Percentiles rank a stretch among this genome's conserved stretches.
These are phyloP conservation scores for Endocalyx cinctus DNA, from an alignment of 2,329 filamentous ascomycete genomes.

Conservation along the genomic window DNA sequence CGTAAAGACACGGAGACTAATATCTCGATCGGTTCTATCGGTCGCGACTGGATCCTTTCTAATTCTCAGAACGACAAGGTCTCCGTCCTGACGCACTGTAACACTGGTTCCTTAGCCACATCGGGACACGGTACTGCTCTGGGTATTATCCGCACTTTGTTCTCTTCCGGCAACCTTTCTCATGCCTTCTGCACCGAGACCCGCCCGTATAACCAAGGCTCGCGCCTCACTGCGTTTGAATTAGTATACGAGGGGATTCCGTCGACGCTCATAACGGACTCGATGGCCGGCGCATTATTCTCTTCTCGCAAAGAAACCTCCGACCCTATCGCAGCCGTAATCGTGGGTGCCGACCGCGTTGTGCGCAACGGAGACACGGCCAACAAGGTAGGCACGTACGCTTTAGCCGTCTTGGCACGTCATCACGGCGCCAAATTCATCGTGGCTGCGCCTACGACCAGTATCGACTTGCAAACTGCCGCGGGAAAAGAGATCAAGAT, in stretches of 20 bases:
- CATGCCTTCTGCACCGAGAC: constrained; percentile 97
- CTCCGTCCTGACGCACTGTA: constrained; percentile 95
- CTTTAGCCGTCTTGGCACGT: constrained; percentile 82
- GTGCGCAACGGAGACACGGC: constrained; percentile 96
- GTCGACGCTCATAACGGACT: constrained; percentile 88
- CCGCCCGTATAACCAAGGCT: constrained; percentile 95
- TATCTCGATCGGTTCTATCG: constrained; percentile 74
- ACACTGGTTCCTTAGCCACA: constrained; percentile 93
- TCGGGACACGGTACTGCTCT: constrained; percentile 96
- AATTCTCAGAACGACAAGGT: constrained; percentile 49
- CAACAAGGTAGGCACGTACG: constrained; percentile 97
- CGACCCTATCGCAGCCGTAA: constrained; percentile 74
- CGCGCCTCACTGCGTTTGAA: constrained; percentile 90
- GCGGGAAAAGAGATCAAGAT: constrained; percentile 81
- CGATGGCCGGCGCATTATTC: constrained; percentile 89
- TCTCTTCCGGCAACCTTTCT: constrained; percentile 59
- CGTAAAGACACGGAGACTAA: constrained; percentile 85
- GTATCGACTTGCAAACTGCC: constrained; percentile 78
- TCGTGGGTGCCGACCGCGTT: constrained; percentile 92
- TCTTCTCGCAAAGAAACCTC: constrained; percentile 53
- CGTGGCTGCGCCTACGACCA: constrained; percentile 90
- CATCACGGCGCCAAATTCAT: constrained; percentile 91
- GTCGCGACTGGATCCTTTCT: constrained; percentile 74
- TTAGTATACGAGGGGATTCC: constrained; percentile 92
- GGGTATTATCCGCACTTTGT: constrained; percentile 84